phyloP scores from a whole-genome alignment of 345 rosid species.

The Lumnitzera littorea region DNA sequence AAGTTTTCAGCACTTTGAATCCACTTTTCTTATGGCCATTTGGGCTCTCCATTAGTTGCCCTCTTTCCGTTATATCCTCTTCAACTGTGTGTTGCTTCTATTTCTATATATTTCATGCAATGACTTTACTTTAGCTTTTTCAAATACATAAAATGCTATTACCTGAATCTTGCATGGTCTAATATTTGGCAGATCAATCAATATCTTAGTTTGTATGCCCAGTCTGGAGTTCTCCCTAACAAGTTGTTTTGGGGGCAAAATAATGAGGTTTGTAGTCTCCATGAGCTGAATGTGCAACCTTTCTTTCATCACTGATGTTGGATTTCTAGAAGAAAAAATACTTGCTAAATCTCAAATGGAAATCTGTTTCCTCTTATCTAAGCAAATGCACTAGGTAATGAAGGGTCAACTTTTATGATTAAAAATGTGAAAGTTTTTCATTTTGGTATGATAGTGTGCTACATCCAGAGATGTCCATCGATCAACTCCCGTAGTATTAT shows the following conservation, averaged over 20 bases:
- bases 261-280: constrained; percentile 54
- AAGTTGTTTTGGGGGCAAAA: constrained; percentile 55
- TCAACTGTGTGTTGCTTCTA: not conserved
- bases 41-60: not conserved
- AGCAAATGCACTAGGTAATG: too few relatives aligned
- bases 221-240: constrained; percentile 66
- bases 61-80: not conserved
- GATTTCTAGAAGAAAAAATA: too few relatives aligned
- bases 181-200: constrained; percentile 53
- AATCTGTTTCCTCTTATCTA: not conserved
- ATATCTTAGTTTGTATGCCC: constrained; percentile 63
- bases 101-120: too few relatives aligned
- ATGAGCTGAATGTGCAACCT: not conserved
- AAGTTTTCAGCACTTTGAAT: too few relatives aligned
- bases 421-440: too few relatives aligned
- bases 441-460: too few relatives aligned
- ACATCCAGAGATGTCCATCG: too few relatives aligned
- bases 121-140: not conserved
- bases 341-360: not conserved
- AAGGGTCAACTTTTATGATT: too few relatives aligned
- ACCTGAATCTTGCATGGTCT: constrained; percentile 12
- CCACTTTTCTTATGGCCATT: too few relatives aligned
- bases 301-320: too few relatives aligned
- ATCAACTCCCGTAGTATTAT: too few relatives aligned
- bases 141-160: not conserved